Percentiles rank a stretch among this genome's conserved stretches.
These are phyloP conservation scores for Sarocladium kiliense DNA, from an alignment of 2,329 filamentous ascomycete genomes.

Conservation along the genomic window DNA sequence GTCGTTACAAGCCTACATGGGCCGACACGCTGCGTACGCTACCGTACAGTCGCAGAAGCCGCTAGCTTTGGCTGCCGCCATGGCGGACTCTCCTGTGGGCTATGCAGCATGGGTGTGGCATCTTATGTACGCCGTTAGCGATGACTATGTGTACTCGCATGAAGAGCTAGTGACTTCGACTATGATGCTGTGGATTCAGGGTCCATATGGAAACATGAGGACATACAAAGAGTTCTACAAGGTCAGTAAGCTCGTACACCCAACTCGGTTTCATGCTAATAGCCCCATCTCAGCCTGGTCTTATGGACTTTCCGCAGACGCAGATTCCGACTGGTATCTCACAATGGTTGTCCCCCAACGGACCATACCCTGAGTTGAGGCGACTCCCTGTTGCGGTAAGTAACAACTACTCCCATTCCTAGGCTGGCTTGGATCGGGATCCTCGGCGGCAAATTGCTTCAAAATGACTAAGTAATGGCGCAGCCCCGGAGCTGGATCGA, in stretches of 20 bases:
- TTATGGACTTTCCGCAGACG: neutral
- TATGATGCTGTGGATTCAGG: constrained; percentile 12
- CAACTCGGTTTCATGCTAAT: neutral
- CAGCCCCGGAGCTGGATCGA: neutral
- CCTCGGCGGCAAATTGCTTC: neutral
- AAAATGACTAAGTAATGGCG: neutral
- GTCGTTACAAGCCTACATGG: neutral
- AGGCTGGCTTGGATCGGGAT: neutral
- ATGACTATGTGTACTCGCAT: constrained; percentile 4
- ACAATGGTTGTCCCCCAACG: constrained; percentile 1
- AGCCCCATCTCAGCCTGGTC: neutral
- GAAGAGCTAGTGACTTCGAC: constrained; percentile 10
- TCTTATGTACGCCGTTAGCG: constrained; percentile 5
- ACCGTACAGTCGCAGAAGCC: constrained; percentile 6
- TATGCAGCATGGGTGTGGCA: constrained; percentile 7
- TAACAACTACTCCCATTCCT: neutral
- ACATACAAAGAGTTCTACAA: constrained; percentile 10
- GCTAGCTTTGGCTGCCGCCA: neutral
- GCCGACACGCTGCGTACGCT: neutral
- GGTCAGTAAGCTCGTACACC: neutral
- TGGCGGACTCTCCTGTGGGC: constrained; percentile 9
- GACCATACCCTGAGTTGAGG: neutral
- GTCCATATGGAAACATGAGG: constrained; percentile 9
- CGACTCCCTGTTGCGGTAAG: neutral
- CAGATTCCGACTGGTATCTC: constrained; percentile 8